Conservation (phyloP, 2,329 filamentous ascomycete genomes). For the Stromatinia cepivora region DNA sequence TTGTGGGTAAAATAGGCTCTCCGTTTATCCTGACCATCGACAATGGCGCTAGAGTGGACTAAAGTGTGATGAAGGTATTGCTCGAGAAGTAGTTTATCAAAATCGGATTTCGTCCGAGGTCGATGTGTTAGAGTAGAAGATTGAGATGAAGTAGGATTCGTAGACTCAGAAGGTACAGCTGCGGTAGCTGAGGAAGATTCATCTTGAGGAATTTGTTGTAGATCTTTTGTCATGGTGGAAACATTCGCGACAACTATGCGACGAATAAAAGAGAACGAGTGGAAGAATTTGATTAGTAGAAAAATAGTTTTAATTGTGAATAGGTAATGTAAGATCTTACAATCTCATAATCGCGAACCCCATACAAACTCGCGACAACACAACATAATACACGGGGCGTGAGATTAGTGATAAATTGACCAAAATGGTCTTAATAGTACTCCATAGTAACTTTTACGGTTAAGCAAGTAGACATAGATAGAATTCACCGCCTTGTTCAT, state of each 20-base stretch:
- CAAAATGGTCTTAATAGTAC: background rate
- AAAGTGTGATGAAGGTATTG: constrained; percentile 67
- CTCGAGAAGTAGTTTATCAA: constrained; percentile 56
- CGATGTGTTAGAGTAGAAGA: constrained; percentile 36
- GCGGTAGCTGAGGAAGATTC: constrained; percentile 17
- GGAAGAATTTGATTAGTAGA: background rate
- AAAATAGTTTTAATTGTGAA: background rate
- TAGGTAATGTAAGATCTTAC: background rate
- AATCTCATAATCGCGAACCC: constrained; percentile 15
- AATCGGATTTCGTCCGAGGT: constrained; percentile 36
- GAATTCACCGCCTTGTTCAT: background rate
- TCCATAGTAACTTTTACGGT: background rate
- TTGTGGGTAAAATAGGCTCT: constrained; percentile 61
- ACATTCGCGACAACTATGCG: constrained; percentile 36
- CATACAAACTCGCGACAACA: constrained; percentile 6
- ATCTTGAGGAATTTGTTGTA: constrained; percentile 33
- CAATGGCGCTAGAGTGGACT: constrained; percentile 55
- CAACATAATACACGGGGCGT: constrained; percentile 13
- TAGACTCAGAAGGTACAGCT: constrained; percentile 27
- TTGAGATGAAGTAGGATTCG: constrained; percentile 28
- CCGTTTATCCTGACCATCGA: constrained; percentile 50
- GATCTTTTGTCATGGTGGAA: constrained; percentile 40
- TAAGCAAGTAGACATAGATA: too few species aligned
- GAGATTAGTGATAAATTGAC: constrained; percentile 9
- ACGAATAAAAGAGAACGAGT: background rate